These are phyloP conservation scores for Casuarina glauca DNA, from an alignment of 306 rosid species.

Conservation along the genomic window DNA sequence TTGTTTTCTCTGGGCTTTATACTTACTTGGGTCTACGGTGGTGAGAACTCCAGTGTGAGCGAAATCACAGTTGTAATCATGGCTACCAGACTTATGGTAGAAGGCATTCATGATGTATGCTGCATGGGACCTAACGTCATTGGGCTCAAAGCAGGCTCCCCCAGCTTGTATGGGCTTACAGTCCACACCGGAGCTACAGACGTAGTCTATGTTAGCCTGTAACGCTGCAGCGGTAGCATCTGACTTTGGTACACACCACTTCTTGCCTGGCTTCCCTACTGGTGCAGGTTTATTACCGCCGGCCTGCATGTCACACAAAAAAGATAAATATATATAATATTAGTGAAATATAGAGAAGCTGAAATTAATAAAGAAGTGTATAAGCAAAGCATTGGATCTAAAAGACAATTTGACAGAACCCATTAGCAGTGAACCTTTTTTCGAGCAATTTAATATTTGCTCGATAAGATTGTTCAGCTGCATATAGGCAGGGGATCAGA, in stretches of 20 bases:
- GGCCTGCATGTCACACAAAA: background rate
- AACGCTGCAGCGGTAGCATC: background rate
- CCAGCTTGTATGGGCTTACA: conserved; percentile 27
- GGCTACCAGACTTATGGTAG: conserved; percentile 57
- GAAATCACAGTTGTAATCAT: conserved; percentile 70
- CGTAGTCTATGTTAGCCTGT: conserved; percentile 15
- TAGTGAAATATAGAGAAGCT: background rate
- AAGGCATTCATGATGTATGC: conserved; percentile 76
- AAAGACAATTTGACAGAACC: background rate
- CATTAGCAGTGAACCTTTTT: background rate
- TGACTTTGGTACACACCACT: conserved; percentile 12
- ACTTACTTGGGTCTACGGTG: conserved; percentile 58
- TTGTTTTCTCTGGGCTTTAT: background rate
- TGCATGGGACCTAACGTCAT: conserved; percentile 47
- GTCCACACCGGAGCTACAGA: conserved; percentile 9
- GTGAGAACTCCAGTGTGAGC: conserved; percentile 43
- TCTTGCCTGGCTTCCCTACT: background rate
- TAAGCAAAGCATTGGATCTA: background rate
- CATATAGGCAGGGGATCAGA: background rate
- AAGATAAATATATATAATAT: background rate
- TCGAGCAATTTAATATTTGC: background rate
- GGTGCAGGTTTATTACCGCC: background rate
- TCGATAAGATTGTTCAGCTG: background rate
- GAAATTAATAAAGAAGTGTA: background rate
- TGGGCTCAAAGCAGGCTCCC: conserved; percentile 45